These are phyloP conservation scores for Alloascoidea hylecoeti DNA, from an alignment of 805 yeast genomes.

Conservation along the genomic window DNA sequence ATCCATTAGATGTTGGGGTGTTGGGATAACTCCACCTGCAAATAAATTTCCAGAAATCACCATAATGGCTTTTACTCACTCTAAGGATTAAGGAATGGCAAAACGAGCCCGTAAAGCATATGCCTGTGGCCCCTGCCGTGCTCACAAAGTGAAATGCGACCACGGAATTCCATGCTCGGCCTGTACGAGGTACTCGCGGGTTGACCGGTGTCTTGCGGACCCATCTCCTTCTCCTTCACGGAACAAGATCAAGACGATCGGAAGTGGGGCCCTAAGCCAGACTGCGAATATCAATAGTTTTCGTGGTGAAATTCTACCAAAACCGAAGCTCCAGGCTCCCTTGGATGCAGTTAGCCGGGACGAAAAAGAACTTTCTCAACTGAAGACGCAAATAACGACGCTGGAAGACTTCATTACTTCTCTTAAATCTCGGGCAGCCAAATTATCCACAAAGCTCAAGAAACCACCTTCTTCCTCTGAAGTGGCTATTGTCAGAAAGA, in stretches of 20 bases:
- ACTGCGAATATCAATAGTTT: neutral
- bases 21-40: too few species aligned
- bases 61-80: too few species aligned
- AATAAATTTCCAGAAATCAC: too few species aligned
- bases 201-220: neutral
- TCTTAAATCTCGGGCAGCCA: neutral
- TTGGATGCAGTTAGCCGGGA: neutral
- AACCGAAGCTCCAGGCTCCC: neutral
- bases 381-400: neutral
- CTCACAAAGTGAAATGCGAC: neutral
- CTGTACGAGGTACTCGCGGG: neutral
- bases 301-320: neutral
- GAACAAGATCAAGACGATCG: neutral
- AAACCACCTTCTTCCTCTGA: neutral
- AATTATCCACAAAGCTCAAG: neutral
- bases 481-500: neutral
- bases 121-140: constrained; percentile 1
- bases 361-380: neutral
- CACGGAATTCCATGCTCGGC: neutral
- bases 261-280: neutral
- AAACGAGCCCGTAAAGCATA: too few species aligned
- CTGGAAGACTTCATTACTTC: neutral
- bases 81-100: too few species aligned
- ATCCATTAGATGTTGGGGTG: too few species aligned
- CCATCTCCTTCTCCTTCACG: neutral